phyloP scores from a whole-genome alignment of 75 land plant genomes.

The Azolla pinnata region DNA sequence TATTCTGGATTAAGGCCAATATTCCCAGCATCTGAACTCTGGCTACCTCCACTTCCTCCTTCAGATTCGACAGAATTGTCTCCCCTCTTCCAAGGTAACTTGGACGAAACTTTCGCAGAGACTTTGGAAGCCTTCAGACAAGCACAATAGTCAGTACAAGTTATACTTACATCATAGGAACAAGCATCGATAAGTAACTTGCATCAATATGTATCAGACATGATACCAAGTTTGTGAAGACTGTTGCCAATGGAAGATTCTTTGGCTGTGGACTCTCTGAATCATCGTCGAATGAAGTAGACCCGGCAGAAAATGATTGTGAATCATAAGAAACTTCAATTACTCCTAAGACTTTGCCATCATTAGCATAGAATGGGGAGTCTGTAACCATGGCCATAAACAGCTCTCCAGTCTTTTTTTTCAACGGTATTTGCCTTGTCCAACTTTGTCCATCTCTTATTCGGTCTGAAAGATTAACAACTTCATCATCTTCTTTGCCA shows the following conservation, averaged over 20 bases:
- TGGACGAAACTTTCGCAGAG: slow-evolving; percentile 41
- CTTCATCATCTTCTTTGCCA: neutral
- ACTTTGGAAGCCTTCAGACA: slow-evolving; percentile 72
- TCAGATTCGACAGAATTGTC: slow-evolving; percentile 39
- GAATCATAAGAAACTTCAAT: slow-evolving; percentile 14
- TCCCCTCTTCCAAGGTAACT: slow-evolving; percentile 23
- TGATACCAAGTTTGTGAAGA: slow-evolving; percentile 20
- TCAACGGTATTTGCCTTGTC: slow-evolving; percentile 25
- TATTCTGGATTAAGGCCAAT: neutral
- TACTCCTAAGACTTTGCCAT: slow-evolving; percentile 22
- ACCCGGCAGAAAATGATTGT: neutral
- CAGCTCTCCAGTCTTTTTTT: slow-evolving; percentile 28
- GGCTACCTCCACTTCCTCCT: slow-evolving; percentile 52
- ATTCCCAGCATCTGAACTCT: slow-evolving; percentile 44
- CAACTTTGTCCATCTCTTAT: slow-evolving; percentile 20
- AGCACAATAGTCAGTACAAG: too few relatives aligned
- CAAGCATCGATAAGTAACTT: too few relatives aligned
- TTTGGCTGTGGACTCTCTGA: neutral
- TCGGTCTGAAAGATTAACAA: slow-evolving; percentile 6
- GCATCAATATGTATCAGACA: too few relatives aligned
- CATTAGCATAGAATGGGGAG: slow-evolving; percentile 29
- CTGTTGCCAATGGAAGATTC: slow-evolving; percentile 10
- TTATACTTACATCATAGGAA: too few relatives aligned
- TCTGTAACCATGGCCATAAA: slow-evolving; percentile 26
- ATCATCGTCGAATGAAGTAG: neutral